A percentile compares a stretch with the other conserved stretches of the same genome.
Evolutionary conservation across 1,284 basidiomycete genomes (phyloP).

Genomic region (Ustilago trichophora): DNA sequence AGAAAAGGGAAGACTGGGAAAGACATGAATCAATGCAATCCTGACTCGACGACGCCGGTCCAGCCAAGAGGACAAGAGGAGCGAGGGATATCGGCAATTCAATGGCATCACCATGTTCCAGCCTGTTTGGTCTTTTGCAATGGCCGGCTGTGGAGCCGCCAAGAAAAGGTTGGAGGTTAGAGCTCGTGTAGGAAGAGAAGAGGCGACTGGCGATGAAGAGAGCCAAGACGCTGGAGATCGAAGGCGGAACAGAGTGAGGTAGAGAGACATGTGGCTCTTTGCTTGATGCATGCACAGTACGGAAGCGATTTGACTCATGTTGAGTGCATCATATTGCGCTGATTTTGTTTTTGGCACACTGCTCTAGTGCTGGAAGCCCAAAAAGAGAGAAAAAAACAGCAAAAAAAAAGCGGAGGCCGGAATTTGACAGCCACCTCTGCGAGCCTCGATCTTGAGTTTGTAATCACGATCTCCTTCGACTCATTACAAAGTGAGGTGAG

Average conservation of each 20-base stretch:
- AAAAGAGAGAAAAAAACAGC: too few species aligned
- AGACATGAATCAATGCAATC: neutral
- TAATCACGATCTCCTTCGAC: conserved; percentile 18
- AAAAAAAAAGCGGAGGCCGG: too few species aligned
- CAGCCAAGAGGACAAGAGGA: neutral
- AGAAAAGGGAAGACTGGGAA: too few species aligned
- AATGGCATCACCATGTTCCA: conserved; percentile 26
- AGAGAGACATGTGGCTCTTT: too few species aligned
- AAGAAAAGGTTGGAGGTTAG: too few species aligned
- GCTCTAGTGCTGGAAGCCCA: too few species aligned
- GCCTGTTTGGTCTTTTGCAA: neutral
- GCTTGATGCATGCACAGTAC: too few species aligned
- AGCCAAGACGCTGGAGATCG: conserved; percentile 7
- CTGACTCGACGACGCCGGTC: too few species aligned
- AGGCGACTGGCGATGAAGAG: neutral
- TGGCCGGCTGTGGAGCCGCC: conserved; percentile 8
- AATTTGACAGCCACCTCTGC: conserved; percentile 19
- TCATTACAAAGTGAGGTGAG: neutral
- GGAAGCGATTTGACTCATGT: too few species aligned
- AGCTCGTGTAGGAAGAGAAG: too few species aligned
- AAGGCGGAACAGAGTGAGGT: too few species aligned
- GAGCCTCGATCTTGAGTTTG: conserved; percentile 33
- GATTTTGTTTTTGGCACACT: too few species aligned
- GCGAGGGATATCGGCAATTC: neutral
- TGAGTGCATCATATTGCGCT: conserved; percentile 9